Conservation (phyloP, 345 rosid genomes). For the Bruguiera gymnorhiza region DNA sequence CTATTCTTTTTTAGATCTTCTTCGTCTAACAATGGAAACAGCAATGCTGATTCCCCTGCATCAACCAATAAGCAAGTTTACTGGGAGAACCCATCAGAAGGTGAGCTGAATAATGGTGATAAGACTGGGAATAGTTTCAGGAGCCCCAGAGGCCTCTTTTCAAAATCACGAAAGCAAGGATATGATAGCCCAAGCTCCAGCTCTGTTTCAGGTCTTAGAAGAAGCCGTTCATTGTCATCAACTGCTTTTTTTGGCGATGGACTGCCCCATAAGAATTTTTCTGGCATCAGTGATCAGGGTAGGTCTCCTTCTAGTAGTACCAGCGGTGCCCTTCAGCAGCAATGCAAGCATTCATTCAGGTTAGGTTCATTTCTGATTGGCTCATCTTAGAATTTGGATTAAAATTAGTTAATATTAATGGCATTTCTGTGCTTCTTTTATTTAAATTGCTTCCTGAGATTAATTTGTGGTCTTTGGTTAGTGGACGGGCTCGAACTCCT, state of each 20-base stretch:
- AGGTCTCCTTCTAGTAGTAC: slow-evolving; percentile 38
- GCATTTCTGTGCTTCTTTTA: slow-evolving; percentile 1
- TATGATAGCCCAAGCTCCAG: slow-evolving; percentile 42
- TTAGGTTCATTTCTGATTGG: slow-evolving; percentile 25
- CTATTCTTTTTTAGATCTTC: slow-evolving; percentile 76
- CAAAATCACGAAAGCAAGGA: slow-evolving; percentile 50
- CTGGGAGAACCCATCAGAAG: slow-evolving; percentile 37
- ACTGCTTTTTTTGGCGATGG: slow-evolving; percentile 53
- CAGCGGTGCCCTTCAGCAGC: slow-evolving; percentile 26
- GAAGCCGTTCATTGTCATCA: slow-evolving; percentile 80
- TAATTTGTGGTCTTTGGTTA: slow-evolving; percentile 23
- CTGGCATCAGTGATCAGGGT: slow-evolving; percentile 37
- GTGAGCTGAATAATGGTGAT: slow-evolving; percentile 29
- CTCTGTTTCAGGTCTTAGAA: slow-evolving; percentile 49
- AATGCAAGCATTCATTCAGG: slow-evolving; percentile 46
- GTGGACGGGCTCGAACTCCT: slow-evolving; percentile 44
- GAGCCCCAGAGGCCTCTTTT: slow-evolving; percentile 35
- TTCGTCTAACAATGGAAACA: slow-evolving; percentile 40
- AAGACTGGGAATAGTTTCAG: slow-evolving; percentile 32
- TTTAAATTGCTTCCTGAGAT: not conserved
- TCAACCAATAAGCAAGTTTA: slow-evolving; percentile 45
- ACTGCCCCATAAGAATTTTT: slow-evolving; percentile 28
- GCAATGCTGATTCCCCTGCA: slow-evolving; percentile 29
- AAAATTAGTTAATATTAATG: not conserved
- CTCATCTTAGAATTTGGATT: slow-evolving; percentile 5